These are phyloP conservation scores for Clonostachys solani DNA, from an alignment of 2,329 filamentous ascomycete genomes.

Conservation along the genomic window DNA sequence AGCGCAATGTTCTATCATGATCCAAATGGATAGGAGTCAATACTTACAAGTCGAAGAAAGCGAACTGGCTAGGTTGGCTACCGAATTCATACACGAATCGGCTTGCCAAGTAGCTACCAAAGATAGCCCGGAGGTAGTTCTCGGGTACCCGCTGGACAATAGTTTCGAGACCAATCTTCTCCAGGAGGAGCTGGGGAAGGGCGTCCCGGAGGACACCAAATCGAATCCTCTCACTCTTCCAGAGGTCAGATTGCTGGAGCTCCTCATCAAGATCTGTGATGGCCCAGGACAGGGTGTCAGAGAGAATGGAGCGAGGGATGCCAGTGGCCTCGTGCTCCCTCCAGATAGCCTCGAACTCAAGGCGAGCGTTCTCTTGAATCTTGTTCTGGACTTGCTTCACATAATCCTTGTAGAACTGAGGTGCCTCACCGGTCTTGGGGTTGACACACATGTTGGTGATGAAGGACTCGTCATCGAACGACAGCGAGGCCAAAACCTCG, in stretches of 20 bases:
- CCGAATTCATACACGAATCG: conserved; percentile 97
- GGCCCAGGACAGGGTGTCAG: conserved; percentile 83
- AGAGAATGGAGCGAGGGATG: conserved; percentile 76
- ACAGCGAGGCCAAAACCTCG: conserved; percentile 89
- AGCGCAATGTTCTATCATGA: neutral
- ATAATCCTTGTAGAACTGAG: conserved; percentile 89
- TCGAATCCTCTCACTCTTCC: conserved; percentile 77
- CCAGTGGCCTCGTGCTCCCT: conserved; percentile 83
- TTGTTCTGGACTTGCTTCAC: conserved; percentile 87
- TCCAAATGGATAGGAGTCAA: neutral
- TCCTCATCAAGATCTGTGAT: conserved; percentile 98
- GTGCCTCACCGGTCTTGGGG: conserved; percentile 59
- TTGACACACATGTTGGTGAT: conserved; percentile 92
- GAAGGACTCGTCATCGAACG: conserved; percentile 88
- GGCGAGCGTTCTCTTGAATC: conserved; percentile 84
- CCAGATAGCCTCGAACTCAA: conserved; percentile 99
- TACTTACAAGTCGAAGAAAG: conserved; percentile 96
- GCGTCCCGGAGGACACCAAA: conserved; percentile 78
- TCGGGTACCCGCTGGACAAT: conserved; percentile 87
- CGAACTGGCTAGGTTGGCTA: conserved; percentile 89
- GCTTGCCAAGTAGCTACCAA: conserved; percentile 90
- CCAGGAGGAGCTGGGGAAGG: conserved; percentile 74
- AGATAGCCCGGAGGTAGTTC: conserved; percentile 89
- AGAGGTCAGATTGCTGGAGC: conserved; percentile 87
- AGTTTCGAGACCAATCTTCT: conserved; percentile 87